Conservation (phyloP, 1,284 basidiomycete species). For the Ustilago crameri region DNA sequence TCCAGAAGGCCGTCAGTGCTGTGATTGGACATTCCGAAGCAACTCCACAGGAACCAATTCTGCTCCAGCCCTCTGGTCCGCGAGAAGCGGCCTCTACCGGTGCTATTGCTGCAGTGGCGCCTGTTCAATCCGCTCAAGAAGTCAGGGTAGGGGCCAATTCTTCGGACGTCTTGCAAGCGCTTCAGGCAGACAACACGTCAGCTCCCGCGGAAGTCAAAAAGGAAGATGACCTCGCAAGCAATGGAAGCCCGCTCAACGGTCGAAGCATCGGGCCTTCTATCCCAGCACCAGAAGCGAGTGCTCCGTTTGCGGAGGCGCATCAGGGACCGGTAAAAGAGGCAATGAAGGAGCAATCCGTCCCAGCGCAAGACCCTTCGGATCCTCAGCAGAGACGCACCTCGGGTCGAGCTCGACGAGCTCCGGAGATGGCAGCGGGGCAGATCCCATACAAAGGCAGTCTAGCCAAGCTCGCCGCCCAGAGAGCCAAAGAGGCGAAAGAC, state of each 20-base stretch:
- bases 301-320: background rate
- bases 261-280: background rate
- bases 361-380: conserved; percentile 12
- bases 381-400: conserved; percentile 35
- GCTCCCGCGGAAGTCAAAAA: background rate
- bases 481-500: conserved; percentile 40
- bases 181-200: background rate
- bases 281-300: background rate
- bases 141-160: conserved; percentile 11
- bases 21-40: conserved; percentile 7
- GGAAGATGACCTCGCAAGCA: background rate
- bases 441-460: conserved; percentile 49
- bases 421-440: conserved; percentile 52
- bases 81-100: background rate
- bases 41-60: conserved; percentile 15
- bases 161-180: background rate
- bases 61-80: conserved; percentile 10
- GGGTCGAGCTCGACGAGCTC: conserved; percentile 42
- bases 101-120: background rate
- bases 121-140: conserved; percentile 1
- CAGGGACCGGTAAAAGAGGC: background rate
- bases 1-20: background rate
- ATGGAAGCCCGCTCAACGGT: conserved; percentile 1
- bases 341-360: background rate
- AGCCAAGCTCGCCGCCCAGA: conserved; percentile 45